A percentile compares a stretch with the other conserved stretches of the same genome.
phyloP scores from a whole-genome alignment of 371 early-diverging fungal genomes.

The Mucor lusitanicus region DNA sequence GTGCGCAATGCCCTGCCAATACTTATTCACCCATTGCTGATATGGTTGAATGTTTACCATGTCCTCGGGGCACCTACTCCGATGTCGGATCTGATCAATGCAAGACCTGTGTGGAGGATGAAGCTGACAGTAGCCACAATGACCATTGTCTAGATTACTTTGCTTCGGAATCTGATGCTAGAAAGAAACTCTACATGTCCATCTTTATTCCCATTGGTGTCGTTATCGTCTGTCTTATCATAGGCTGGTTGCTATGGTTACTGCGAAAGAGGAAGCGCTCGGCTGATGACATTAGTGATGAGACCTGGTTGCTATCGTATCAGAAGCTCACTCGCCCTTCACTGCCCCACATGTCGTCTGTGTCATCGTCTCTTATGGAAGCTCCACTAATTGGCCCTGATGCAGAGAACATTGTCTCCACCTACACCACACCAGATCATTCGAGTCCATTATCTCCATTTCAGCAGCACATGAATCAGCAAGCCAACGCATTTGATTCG shows the following conservation, averaged over 20 bases:
- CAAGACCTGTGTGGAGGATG: slow-evolving; percentile 16
- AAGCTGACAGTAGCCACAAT: background rate
- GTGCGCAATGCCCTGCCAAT: slow-evolving; percentile 35
- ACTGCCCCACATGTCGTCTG: slow-evolving; percentile 7
- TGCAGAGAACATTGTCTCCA: background rate
- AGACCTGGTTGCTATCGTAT: slow-evolving; percentile 51
- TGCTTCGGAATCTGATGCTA: background rate
- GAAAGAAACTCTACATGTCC: slow-evolving; percentile 22
- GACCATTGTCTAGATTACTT: slow-evolving; percentile 16
- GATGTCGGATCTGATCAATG: slow-evolving; percentile 18
- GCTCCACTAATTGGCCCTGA: background rate
- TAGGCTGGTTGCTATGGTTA: slow-evolving; percentile 13
- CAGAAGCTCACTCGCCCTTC: slow-evolving; percentile 21
- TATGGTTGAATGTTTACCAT: slow-evolving; percentile 33
- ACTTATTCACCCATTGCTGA: slow-evolving; percentile 17
- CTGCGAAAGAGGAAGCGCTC: slow-evolving; percentile 22
- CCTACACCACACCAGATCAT: background rate
- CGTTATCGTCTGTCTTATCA: background rate
- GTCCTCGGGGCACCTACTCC: slow-evolving; percentile 27
- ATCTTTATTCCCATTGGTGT: slow-evolving; percentile 32
- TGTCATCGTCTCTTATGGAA: background rate
- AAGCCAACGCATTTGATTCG: background rate
- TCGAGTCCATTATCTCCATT: background rate
- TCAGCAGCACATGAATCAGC: background rate
- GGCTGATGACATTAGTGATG: slow-evolving; percentile 29